Percentiles rank a stretch among this genome's conserved stretches.
These are phyloP conservation scores for Cystoisospora suis DNA, from an alignment of 169 alveolate genomes.

Conservation along the genomic window DNA sequence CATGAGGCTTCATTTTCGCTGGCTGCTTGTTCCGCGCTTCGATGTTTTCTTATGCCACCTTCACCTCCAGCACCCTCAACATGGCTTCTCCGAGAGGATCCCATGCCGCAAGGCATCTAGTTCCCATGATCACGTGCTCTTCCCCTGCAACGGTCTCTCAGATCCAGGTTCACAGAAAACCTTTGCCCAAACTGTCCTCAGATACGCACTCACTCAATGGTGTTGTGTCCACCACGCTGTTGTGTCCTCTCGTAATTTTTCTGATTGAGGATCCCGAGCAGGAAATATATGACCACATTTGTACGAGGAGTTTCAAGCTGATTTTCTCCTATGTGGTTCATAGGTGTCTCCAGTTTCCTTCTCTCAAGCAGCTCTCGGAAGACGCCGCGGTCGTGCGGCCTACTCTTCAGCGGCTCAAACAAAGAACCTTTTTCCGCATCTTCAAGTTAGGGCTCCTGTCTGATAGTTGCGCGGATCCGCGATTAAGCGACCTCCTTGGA, in stretches of 20 bases:
- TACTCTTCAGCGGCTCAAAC: slow-evolving; percentile 41
- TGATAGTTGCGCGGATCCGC: slow-evolving; percentile 21
- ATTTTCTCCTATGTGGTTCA: background rate
- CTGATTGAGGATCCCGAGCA: background rate
- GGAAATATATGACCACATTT: background rate
- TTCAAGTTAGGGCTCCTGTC: slow-evolving; percentile 13
- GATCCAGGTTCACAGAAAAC: background rate
- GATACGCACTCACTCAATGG: background rate
- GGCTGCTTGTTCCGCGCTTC: no score
- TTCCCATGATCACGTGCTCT: no score
- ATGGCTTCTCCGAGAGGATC: no score
- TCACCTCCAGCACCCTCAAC: no score
- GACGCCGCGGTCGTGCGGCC: slow-evolving; percentile 52
- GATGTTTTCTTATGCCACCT: no score
- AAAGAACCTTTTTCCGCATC: slow-evolving; percentile 37
- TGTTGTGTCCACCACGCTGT: background rate
- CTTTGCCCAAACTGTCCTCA: background rate
- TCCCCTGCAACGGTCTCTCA: background rate
- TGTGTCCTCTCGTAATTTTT: background rate
- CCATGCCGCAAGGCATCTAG: no score
- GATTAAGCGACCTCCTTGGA: background rate
- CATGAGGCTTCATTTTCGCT: no score
- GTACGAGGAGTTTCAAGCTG: background rate
- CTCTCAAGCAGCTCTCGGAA: background rate
- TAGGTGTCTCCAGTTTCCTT: slow-evolving; percentile 42